Base-by-base conservation (phyloP, 2,329 filamentous ascomycete species). In the Fusarium globosum region DNA sequence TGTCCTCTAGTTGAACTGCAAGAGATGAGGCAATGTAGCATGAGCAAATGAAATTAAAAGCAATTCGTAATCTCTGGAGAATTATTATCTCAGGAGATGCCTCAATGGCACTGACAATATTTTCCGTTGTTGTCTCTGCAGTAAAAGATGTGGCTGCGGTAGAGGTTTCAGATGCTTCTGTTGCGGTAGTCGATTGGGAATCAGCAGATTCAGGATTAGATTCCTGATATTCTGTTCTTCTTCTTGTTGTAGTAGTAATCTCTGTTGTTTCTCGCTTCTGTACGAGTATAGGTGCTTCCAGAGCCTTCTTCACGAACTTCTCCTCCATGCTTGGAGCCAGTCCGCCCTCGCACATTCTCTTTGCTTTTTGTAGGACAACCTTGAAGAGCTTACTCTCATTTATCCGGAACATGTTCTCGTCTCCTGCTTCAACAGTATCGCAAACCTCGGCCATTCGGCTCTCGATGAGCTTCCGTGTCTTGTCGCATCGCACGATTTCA, bases 271-370 rank as follows among this genome's bases (percentile, higher is more conserved):
- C 88, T 51, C 90, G 87, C 77, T 88, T 91, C 45, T 95, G 86
- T 38, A 89, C 89, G 75, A 94, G 84, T 48, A 97, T 85, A 0
- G 96, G 96, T 9, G 91, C 88, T 75, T 96, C 93, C 10, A 99
- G 85, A 5, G 89, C 88, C 77, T 92, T 92, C 58, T 87, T 89
- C 14, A 99, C 90, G 76, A 97, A 97, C 46, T 90, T 92, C 52
- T 96, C 93, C 79, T 98, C 96, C 87, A 99, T 88, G 76, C 92
- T 97, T 12, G 85, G 83, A 4, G 96, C 95, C 15, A 98, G 83
- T 0, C 91, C 90, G 2, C 83, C 84, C 9, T 84, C 82, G n/a
- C 87, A 86, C 87, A 97, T 92, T 10, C 86, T 86, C 69, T 87
- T 86, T 10, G 95, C 94, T 81, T 98, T 98, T 23, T 82, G 79